Evolutionary conservation across 2,329 filamentous ascomycete species (phyloP).

Genomic region (Trichoderma endophyticum): DNA sequence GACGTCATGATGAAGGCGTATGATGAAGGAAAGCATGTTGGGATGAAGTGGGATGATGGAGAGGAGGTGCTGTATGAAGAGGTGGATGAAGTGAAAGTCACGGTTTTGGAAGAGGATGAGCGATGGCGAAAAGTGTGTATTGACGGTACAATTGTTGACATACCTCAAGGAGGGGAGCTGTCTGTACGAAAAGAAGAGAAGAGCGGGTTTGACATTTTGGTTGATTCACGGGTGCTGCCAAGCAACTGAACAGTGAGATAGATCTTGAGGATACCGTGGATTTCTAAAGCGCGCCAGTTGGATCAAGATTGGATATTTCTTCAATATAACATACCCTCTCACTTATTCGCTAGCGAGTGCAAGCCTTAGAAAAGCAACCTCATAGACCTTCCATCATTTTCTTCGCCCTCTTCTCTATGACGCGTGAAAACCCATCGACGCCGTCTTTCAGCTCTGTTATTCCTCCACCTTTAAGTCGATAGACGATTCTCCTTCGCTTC

Average conservation of each 20-base stretch:
- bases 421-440: conserved; percentile 62
- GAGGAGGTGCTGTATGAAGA: conserved; percentile 69
- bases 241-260: not conserved
- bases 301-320: not conserved
- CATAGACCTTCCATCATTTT: conserved; percentile 35
- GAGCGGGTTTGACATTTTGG: conserved; percentile 44
- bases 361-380: not conserved
- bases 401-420: conserved; percentile 57
- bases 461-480: conserved; percentile 56
- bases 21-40: conserved; percentile 53
- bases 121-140: conserved; percentile 84
- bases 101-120: conserved; percentile 63
- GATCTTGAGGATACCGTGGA: not conserved
- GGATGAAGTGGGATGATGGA: conserved; percentile 49
- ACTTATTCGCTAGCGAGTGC: not conserved
- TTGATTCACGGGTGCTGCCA: conserved; percentile 31
- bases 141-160: conserved; percentile 81
- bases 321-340: not conserved
- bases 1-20: conserved; percentile 69
- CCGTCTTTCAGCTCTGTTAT: conserved; percentile 56
- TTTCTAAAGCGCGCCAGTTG: not conserved
- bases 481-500: conserved; percentile 53
- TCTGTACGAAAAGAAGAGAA: conserved; percentile 53
- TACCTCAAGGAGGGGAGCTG: conserved; percentile 70
- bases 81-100: conserved; percentile 64